Evolutionary conservation across 306 rosid genomes (phyloP).

Genomic region (Pterocarpus macrocarpus): DNA sequence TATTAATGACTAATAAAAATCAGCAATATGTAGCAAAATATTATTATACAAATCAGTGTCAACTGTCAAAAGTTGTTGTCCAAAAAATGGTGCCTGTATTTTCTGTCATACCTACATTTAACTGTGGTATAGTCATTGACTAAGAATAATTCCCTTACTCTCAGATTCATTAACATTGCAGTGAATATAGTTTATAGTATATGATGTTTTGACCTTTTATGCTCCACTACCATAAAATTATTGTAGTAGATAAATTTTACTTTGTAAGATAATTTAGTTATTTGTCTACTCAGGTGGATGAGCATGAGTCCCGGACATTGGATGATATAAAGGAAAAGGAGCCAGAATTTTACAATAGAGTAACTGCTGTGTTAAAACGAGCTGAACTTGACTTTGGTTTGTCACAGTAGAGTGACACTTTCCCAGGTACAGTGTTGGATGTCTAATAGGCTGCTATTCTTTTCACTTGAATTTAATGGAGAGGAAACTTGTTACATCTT

Average conservation of each 20-base stretch:
- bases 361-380: slow-evolving; percentile 65
- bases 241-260: slow-evolving; percentile 16
- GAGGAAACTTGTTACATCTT: slow-evolving; percentile 26
- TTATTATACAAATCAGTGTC: neutral
- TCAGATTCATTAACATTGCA: slow-evolving; percentile 9
- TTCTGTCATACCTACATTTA: neutral
- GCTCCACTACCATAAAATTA: slow-evolving; percentile 18
- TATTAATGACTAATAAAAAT: neutral
- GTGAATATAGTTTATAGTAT: slow-evolving; percentile 28
- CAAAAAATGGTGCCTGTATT: neutral
- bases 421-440: slow-evolving; percentile 21
- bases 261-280: slow-evolving; percentile 29
- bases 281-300: slow-evolving; percentile 74
- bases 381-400: slow-evolving; percentile 79
- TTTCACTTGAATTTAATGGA: neutral
- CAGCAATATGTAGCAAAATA: neutral
- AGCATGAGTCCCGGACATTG: slow-evolving; percentile 73
- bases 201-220: slow-evolving; percentile 24
- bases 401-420: slow-evolving; percentile 37
- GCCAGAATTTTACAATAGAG: slow-evolving; percentile 75
- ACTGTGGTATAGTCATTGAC: slow-evolving; percentile 7
- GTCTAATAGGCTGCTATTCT: slow-evolving; percentile 10
- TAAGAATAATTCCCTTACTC: slow-evolving; percentile 2
- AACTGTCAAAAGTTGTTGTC: neutral
- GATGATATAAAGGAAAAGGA: slow-evolving; percentile 75